Percentiles rank a stretch among this genome's conserved stretches.
These are phyloP conservation scores for Saccharomycopsis schoenii DNA, from an alignment of 805 yeast species.

Conservation along the genomic window DNA sequence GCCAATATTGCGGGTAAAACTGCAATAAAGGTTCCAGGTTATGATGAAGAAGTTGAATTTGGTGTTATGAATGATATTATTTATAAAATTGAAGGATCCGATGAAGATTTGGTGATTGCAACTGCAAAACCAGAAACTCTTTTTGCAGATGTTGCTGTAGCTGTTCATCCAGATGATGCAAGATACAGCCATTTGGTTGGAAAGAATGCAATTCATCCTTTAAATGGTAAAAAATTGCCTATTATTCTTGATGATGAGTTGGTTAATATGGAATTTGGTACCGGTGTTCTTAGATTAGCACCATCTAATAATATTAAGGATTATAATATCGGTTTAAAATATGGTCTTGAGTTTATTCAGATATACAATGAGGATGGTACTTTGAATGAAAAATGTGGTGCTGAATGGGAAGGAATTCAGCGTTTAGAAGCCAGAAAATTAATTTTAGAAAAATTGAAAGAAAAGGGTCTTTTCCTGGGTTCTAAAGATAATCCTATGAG, in stretches of 20 bases:
- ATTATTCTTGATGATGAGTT: conserved; percentile 83
- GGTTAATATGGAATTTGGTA: conserved; percentile 98
- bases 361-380: conserved; percentile 87
- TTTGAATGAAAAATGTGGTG: conserved; percentile 87
- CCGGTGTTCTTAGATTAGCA: conserved; percentile 98
- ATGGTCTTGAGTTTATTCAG: conserved; percentile 75
- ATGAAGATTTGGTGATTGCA: conserved; percentile 78
- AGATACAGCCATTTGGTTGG: conserved; percentile 83
- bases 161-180: conserved; percentile 91
- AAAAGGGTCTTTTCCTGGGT: conserved; percentile 61
- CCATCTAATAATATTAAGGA: conserved; percentile 98
- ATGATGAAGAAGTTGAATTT: conserved; percentile 82
- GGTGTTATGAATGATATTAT: conserved; percentile 94
- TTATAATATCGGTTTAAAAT: conserved; percentile 92
- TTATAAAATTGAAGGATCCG: conserved; percentile 61
- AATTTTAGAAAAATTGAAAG: conserved; percentile 72
- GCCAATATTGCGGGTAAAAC: conserved; percentile 81
- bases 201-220: conserved; percentile 91
- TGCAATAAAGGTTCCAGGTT: conserved; percentile 74
- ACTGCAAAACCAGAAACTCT: conserved; percentile 98
- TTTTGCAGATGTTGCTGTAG: conserved; percentile 96
- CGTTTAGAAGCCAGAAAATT: conserved; percentile 85
- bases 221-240: conserved; percentile 74
- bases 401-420: conserved; percentile 71
- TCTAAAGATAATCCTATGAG: conserved; percentile 94